These are phyloP conservation scores for Hemerocallis citrina DNA, from an alignment of 106 monocot genomes.

Conservation along the genomic window DNA sequence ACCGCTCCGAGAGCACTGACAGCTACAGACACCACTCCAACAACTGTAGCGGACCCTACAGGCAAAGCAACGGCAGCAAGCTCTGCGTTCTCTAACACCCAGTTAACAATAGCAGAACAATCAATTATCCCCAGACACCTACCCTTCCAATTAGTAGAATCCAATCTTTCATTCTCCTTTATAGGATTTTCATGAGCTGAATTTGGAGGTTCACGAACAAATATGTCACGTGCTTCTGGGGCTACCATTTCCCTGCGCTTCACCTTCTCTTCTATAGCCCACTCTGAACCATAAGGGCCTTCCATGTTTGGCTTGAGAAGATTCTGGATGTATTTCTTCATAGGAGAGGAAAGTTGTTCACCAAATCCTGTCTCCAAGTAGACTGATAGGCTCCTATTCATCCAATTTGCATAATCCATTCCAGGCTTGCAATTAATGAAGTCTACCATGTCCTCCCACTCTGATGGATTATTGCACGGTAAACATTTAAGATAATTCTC, in stretches of 20 bases:
- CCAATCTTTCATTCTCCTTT: slow-evolving; percentile 14
- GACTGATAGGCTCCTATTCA: slow-evolving; percentile 59
- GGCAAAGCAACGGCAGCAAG: slow-evolving; percentile 62
- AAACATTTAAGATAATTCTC: no score
- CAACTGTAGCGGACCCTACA: slow-evolving; percentile 59
- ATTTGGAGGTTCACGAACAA: slow-evolving; percentile 34
- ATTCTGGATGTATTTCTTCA: slow-evolving; percentile 66
- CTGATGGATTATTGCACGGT: no score
- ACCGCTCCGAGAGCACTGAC: slow-evolving; percentile 54
- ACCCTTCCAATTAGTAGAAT: slow-evolving; percentile 20
- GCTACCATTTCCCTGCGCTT: slow-evolving; percentile 81
- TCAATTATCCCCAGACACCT: slow-evolving; percentile 81
- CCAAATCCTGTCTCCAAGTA: slow-evolving; percentile 71
- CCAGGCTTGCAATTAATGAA: no score
- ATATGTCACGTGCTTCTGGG: slow-evolving; percentile 80
- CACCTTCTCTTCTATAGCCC: slow-evolving; percentile 79
- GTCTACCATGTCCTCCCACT: no score
- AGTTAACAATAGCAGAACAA: slow-evolving; percentile 73
- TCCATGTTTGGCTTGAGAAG: slow-evolving; percentile 97
- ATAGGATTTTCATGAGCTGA: slow-evolving; percentile 2
- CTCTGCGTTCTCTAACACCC: slow-evolving; percentile 91
- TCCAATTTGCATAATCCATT: slow-evolving; percentile 6
- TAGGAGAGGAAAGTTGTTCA: slow-evolving; percentile 45
- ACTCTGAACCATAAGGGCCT: slow-evolving; percentile 62
- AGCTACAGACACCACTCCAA: slow-evolving; percentile 56